Conservation (phyloP, 768 basidiomycete species). For the Gelatoporia subvermispora region DNA sequence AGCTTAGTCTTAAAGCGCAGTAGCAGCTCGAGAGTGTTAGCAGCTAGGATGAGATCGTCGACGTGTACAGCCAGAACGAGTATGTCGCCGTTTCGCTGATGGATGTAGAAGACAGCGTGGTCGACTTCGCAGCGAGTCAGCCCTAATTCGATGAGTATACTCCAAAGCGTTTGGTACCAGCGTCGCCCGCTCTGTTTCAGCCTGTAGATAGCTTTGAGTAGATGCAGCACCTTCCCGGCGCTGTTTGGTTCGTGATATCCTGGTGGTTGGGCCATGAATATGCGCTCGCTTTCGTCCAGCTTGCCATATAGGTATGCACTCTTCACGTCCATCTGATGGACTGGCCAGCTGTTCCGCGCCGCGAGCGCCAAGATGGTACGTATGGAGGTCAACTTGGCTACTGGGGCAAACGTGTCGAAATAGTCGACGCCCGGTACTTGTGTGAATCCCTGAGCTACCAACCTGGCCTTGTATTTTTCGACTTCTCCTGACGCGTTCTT, state of each 20-base stretch:
- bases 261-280: slow-evolving; percentile 8
- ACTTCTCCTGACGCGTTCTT: slow-evolving; percentile 21
- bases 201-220: no score
- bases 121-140: slow-evolving; percentile 5
- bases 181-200: no score
- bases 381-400: no score
- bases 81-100: not conserved
- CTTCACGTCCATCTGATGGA: slow-evolving; percentile 31
- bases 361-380: no score
- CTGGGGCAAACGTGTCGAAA: no score
- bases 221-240: no score
- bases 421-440: slow-evolving; percentile 27
- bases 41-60: slow-evolving; percentile 11
- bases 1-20: not conserved
- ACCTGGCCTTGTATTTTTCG: slow-evolving; percentile 16
- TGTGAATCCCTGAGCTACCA: slow-evolving; percentile 27
- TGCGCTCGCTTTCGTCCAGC: slow-evolving; percentile 7
- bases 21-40: slow-evolving; percentile 1
- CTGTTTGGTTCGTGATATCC: no score
- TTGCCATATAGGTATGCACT: slow-evolving; percentile 24
- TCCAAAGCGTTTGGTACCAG: no score
- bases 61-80: no score
- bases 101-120: slow-evolving; percentile 8
- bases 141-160: slow-evolving; percentile 4
- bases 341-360: slow-evolving; percentile 17